Evolutionary conservation across 2,329 filamentous ascomycete species (phyloP), one percentile per base, ranked within the genome.

Genomic region (Emergomyces africanus): DNA sequence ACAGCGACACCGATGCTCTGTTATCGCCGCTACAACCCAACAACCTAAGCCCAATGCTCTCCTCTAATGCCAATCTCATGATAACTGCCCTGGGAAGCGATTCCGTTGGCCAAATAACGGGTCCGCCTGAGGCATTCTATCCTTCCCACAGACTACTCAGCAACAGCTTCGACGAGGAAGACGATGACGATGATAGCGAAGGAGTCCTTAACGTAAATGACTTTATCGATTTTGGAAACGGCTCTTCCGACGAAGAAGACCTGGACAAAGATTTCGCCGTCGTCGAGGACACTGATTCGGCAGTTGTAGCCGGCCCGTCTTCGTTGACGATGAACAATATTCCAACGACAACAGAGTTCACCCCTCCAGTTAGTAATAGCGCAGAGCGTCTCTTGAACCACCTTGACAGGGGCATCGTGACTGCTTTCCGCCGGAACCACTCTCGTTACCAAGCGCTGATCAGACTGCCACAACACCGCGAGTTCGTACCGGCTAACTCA

Each of bases 41-140:
- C 54, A 54, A 44, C 15, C 64, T 74, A 54, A 74, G 73, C 57
- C 83, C 85, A 18, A 83, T 88, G 67, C 74, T 87, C 61, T 83
- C 79, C 68, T 85, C 87, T 61, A 82, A 84, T 20, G 84, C 85
- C 59, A 87, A 89, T 61, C 80, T 91, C 64, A 90, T 91, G 87
- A 84, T 91, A 75, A 86, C 85, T 54, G 86, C 85, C 65, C 84
- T 90, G 74, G 74, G 75, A 25, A 78, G 76, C 57, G 75, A 78
- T 49, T 71, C 74, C 58, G 75, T 74, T 63, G 83, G 82, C 5
- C 84, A 88, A 67, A 79, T 83, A n/a, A 79, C 89, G 67, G 87
- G 87, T 0, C 86, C 87, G 1, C 80, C 84, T 0, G 87, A 90
- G 71, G 86, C 87, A 8, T 90, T 90, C 71, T 90, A 88, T 66